These are phyloP conservation scores for Nothophoma quercina DNA, from an alignment of 2,329 filamentous ascomycete species.

Conservation along the genomic window DNA sequence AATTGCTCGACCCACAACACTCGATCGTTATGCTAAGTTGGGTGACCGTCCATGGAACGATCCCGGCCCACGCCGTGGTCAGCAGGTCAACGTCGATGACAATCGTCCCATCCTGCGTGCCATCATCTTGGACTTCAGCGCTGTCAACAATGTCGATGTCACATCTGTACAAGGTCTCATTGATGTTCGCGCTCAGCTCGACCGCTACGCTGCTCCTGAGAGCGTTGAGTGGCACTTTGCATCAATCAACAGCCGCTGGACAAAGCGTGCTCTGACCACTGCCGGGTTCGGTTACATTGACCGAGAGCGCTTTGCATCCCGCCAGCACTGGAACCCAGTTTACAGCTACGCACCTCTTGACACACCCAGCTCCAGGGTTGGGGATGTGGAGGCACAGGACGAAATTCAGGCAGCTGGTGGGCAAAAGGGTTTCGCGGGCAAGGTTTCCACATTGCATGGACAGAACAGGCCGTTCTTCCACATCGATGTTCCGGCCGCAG, in stretches of 20 bases:
- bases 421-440: slow-evolving; percentile 37
- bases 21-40: slow-evolving; percentile 64
- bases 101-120: slow-evolving; percentile 77
- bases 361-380: slow-evolving; percentile 69
- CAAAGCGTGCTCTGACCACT: slow-evolving; percentile 84
- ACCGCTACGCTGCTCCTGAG: slow-evolving; percentile 80
- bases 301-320: slow-evolving; percentile 56
- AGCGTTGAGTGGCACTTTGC: slow-evolving; percentile 95
- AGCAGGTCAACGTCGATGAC: slow-evolving; percentile 57
- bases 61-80: slow-evolving; percentile 72
- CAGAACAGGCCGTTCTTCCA: slow-evolving; percentile 93
- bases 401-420: slow-evolving; percentile 25
- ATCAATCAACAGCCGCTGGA: slow-evolving; percentile 93
- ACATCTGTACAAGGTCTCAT: slow-evolving; percentile 93
- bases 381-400: slow-evolving; percentile 50
- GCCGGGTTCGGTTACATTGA: slow-evolving; percentile 83
- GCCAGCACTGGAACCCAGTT: slow-evolving; percentile 83
- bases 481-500: slow-evolving; percentile 84
- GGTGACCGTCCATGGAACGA: slow-evolving; percentile 91
- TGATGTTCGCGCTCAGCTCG: slow-evolving; percentile 92
- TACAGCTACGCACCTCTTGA: slow-evolving; percentile 91
- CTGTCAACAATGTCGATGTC: slow-evolving; percentile 92
- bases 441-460: slow-evolving; percentile 77
- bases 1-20: slow-evolving; percentile 78
- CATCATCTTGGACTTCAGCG: slow-evolving; percentile 91